These are phyloP conservation scores for Metschnikowia noctiluminum DNA, from an alignment of 805 yeast species.

Conservation along the genomic window DNA sequence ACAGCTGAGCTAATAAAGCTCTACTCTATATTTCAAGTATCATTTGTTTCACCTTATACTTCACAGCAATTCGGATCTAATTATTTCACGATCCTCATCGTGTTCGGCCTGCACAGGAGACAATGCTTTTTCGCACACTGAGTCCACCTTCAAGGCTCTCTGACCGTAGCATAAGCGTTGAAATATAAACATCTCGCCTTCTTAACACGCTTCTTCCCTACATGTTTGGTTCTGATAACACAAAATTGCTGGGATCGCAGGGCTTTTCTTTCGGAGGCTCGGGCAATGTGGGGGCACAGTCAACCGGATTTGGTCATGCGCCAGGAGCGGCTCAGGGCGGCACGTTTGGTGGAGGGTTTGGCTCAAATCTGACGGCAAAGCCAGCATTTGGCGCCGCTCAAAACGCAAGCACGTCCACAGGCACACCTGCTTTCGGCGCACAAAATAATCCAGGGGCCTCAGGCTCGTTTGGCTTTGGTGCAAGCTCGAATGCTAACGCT, in stretches of 20 bases:
- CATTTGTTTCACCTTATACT: too few relatives aligned
- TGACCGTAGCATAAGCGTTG: not conserved
- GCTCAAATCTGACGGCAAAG: slow-evolving; percentile 1
- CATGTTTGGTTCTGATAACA: slow-evolving; percentile 11
- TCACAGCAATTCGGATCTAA: too few relatives aligned
- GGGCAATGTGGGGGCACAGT: slow-evolving; percentile 1
- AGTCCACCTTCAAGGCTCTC: not conserved
- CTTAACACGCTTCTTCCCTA: not conserved
- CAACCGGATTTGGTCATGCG: slow-evolving; percentile 5
- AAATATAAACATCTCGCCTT: not conserved
- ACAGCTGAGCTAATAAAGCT: too few relatives aligned
- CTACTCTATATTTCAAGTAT: too few relatives aligned
- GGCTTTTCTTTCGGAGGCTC: slow-evolving; percentile 4
- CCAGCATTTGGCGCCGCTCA: slow-evolving; percentile 5
- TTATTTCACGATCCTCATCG: not conserved
- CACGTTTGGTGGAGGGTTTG: slow-evolving; percentile 3
- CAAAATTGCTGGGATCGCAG: slow-evolving; percentile 1
- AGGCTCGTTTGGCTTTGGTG: not conserved
- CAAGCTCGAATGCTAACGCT: not conserved
- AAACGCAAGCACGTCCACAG: not conserved
- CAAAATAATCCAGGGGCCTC: not conserved
- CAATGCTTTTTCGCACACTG: not conserved
- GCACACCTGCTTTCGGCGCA: slow-evolving; percentile 1
- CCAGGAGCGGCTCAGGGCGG: not conserved
- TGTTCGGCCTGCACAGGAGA: not conserved